Base-by-base conservation (phyloP, 2,329 filamentous ascomycete genomes). In the Beauveria bassiana region DNA sequence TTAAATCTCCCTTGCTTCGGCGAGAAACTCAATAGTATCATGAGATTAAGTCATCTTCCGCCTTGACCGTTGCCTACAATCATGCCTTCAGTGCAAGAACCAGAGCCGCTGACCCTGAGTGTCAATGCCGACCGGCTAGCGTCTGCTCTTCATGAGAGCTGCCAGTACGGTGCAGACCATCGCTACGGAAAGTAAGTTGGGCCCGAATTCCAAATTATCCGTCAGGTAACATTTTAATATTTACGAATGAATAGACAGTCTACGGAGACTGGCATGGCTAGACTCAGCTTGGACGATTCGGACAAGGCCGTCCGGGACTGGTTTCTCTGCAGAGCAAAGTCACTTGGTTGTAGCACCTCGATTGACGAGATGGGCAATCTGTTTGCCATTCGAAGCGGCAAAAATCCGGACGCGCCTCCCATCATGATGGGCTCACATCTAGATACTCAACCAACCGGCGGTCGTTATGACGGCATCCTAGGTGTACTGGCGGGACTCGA, bases 351-450 rank as follows among this genome's bases (percentile, higher is more conserved):
- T 73, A 78, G 79, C 5, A 79, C 90, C 16, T 86, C 81, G 0
- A 74, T 91, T 5, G 90, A 96, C 70, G 77, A 84, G 57, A 92
- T 95, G 86, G 90, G 90, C 20, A 95, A 95, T 66, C 88, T 69
- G 46, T 95, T 95, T 70, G 89, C 90, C 0, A 79, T 90, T 3
- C 4, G 90, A 89, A 1, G 75, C 81, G 62, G 74, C 75, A 61
- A 75, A 79, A 24, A 78, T 82, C 26, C 82, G 81, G 2, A 78
- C 83, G 14, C 81, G 20, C 52, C 89, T 3, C 88, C 87, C 8
- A 89, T 85, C 64, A 69, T 68, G 54, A 87, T 85, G 34, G 89
- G 89, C 4, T 89, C 85, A 9, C 89, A 93, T 72, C 73, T 88
- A 3, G 86, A 88, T 68, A 86, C 85, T 0, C 84, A 86, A 67